Base-by-base conservation (phyloP, 805 yeast genomes). In the Candida piceae region DNA sequence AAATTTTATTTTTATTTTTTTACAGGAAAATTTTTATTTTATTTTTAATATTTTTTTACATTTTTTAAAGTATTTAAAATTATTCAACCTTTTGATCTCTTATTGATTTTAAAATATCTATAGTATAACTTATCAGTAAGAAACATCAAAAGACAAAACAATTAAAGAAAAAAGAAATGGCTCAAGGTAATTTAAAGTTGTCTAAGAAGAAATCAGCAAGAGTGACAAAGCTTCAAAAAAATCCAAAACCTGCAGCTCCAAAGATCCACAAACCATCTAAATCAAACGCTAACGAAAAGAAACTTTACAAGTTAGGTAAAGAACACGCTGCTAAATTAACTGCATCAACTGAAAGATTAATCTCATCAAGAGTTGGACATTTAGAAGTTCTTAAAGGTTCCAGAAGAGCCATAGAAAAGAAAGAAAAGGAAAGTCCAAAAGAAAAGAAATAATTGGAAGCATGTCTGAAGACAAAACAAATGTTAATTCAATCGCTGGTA, bases 291-390 rank as follows among this genome's bases (percentile, higher is more conserved):
- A 66, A 69, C 29, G 73, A 70, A 40, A 56, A 52, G 32, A 45
- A 46, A 28, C 64, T 78, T 44, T 69, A 71, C 40, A 76, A 76
- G 48, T 63, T 83, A 40, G 66, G 71, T 34, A 81, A 79, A 57
- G 67, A 70, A 28, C 84, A 76, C 53, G 59, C 68, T 27, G 71
- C 76, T 3, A 74, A 69, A 48, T 76, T 67, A 57, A 68, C 63
- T 33, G 55, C 76, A 4, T 68, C 75, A 29, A 90, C 97, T 3
- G 98, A 90, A 63, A 87, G 78, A 63, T 69, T 87, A 39, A 77
- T 90, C 48, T 80, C 97, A 2, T 72, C 94, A 39, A 74, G 90
- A 58, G 97, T 90, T 7, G 98, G 98, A 18, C 97, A 90, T 60
- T 70, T 90, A 52, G 98, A 90, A 64, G 58, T 90, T 27, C 66